Percentiles rank a stretch among this genome's conserved stretches.
These are phyloP conservation scores for Leishmania lainsoni DNA, from an alignment of 208 protist genomes.

Conservation along the genomic window DNA sequence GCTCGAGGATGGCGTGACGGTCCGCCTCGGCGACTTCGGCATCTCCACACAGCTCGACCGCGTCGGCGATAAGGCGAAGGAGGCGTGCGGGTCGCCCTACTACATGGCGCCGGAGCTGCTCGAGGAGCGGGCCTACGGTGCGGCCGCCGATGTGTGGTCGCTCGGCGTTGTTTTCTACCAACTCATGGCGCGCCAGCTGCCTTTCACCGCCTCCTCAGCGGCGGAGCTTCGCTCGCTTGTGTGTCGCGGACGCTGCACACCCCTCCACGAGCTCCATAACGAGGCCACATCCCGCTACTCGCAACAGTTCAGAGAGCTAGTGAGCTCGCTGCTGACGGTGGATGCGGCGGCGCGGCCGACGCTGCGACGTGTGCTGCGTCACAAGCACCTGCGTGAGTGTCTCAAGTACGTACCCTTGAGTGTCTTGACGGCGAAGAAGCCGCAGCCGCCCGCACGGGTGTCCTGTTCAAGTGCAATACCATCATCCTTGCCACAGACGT, in stretches of 20 bases:
- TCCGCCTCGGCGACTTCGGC: slow-evolving; percentile 90
- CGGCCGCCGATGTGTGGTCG: slow-evolving; percentile 95
- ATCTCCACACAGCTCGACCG: slow-evolving; percentile 63
- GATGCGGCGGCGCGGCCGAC: slow-evolving; percentile 59
- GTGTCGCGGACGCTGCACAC: slow-evolving; percentile 20
- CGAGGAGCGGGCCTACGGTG: slow-evolving; percentile 85
- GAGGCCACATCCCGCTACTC: slow-evolving; percentile 37
- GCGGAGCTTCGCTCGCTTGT: slow-evolving; percentile 6
- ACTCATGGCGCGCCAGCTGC: slow-evolving; percentile 69
- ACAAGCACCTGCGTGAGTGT: slow-evolving; percentile 47
- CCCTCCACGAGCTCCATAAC: slow-evolving; percentile 19
- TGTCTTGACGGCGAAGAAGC: slow-evolving; percentile 34
- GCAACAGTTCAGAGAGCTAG: slow-evolving; percentile 51
- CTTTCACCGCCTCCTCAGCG: slow-evolving; percentile 46
- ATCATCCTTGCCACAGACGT: neutral
- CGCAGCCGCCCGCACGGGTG: neutral
- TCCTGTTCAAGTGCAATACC: neutral
- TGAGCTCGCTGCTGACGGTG: slow-evolving; percentile 65
- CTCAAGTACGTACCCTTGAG: slow-evolving; percentile 42
- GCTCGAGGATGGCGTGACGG: slow-evolving; percentile 48
- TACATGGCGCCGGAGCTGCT: slow-evolving; percentile 95
- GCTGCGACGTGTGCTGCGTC: slow-evolving; percentile 58
- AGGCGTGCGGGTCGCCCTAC: slow-evolving; percentile 84
- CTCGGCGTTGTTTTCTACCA: slow-evolving; percentile 95
- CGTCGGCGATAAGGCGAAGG: slow-evolving; percentile 49